These are phyloP conservation scores for Cubamyces sp. DNA, from an alignment of 768 basidiomycete genomes.

Conservation along the genomic window DNA sequence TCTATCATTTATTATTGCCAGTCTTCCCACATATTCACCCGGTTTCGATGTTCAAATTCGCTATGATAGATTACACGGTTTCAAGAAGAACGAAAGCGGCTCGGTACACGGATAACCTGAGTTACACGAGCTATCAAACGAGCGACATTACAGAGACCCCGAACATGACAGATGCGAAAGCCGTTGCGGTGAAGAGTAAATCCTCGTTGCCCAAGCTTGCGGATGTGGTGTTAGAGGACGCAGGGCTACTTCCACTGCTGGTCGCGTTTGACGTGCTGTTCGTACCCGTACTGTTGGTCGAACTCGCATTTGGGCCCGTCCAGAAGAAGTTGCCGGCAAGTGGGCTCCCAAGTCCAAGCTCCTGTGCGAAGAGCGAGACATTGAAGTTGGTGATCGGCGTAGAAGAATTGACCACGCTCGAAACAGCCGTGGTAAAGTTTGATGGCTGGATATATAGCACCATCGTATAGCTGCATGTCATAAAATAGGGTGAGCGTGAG, in stretches of 20 bases:
- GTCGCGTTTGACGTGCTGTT: constrained; percentile 2
- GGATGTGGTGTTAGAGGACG: background rate
- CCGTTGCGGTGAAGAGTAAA: background rate
- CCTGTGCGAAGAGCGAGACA: constrained; percentile 37
- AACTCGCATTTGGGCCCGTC: constrained; percentile 28
- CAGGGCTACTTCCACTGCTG: background rate
- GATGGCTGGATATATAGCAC: constrained; percentile 38
- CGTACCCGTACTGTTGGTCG: constrained; percentile 2
- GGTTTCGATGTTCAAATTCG: background rate
- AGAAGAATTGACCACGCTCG: constrained; percentile 31
- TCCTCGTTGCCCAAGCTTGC: constrained; percentile 4
- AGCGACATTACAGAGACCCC: background rate
- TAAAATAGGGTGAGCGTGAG: too few species aligned
- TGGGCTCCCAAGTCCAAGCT: constrained; percentile 33
- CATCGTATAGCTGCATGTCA: constrained; percentile 32
- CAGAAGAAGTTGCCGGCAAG: constrained; percentile 41
- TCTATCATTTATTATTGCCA: too few species aligned
- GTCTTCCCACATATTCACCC: too few species aligned
- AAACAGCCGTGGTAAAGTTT: constrained; percentile 23
- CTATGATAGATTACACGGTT: too few species aligned
- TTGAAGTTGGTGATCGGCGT: constrained; percentile 38
- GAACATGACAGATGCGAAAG: background rate
- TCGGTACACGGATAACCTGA: too few species aligned
- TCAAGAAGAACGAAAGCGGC: too few species aligned
- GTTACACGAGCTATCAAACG: too few species aligned